These are phyloP conservation scores for Phytophthora pistaciae DNA, from an alignment of 352 stramenopile species.

Conservation along the genomic window DNA sequence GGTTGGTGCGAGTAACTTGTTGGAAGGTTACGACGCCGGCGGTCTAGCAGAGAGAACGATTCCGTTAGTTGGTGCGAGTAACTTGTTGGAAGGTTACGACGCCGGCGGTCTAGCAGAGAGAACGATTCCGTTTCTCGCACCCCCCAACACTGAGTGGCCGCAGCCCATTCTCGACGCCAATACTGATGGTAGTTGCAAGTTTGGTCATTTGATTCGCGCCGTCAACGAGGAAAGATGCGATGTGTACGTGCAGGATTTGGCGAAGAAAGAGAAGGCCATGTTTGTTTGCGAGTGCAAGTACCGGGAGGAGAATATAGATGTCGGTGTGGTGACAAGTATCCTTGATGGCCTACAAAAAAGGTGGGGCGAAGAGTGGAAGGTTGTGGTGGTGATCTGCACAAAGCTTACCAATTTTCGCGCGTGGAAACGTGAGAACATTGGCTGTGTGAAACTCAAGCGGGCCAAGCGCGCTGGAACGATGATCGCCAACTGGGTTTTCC, in stretches of 20 bases:
- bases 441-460: background rate
- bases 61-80: background rate
- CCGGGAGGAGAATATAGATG: background rate
- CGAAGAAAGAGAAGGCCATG: background rate
- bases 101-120: background rate
- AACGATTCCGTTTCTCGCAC: conserved; percentile 16
- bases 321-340: background rate
- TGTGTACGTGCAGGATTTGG: conserved; percentile 1
- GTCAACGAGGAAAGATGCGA: background rate
- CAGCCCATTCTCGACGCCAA: conserved; percentile 8
- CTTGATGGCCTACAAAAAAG: background rate
- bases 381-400: background rate
- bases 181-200: conserved; percentile 6
- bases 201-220: conserved; percentile 16
- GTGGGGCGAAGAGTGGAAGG: background rate
- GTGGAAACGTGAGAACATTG: background rate
- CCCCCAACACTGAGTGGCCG: conserved; percentile 24
- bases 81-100: too few species aligned
- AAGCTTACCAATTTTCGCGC: background rate
- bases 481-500: background rate
- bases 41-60: background rate
- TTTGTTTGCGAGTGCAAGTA: conserved; percentile 27
- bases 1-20: background rate
- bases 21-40: background rate
- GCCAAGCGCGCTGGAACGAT: background rate